Conservation (phyloP, 495 filamentous ascomycete species). For the Penicillium paxilli region DNA sequence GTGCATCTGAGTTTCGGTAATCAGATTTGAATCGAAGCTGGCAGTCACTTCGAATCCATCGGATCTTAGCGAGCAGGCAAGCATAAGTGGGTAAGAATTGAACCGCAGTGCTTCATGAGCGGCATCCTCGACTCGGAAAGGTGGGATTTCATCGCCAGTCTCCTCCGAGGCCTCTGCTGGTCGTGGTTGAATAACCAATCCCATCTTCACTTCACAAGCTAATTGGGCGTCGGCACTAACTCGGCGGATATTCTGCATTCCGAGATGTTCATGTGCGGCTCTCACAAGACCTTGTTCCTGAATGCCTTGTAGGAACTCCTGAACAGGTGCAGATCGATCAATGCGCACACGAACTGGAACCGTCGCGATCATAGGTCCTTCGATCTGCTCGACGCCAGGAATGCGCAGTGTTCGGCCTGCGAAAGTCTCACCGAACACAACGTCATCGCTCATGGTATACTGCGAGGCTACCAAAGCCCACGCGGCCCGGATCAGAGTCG, state of each 20-base stretch:
- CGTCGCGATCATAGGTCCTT: conserved; percentile 47
- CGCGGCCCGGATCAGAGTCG: conserved; percentile 52
- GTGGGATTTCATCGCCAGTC: not conserved
- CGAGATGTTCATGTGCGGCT: conserved; percentile 8
- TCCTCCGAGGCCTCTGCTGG: not conserved
- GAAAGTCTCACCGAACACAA: conserved; percentile 51
- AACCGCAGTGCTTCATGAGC: conserved; percentile 9
- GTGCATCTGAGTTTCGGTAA: conserved; percentile 7
- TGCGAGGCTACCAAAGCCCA: conserved; percentile 50
- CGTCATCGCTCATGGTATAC: conserved; percentile 45
- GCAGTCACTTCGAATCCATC: conserved; percentile 8
- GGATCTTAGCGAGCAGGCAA: conserved; percentile 2
- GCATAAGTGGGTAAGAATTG: conserved; percentile 11
- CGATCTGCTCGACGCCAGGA: conserved; percentile 28
- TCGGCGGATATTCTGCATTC: conserved; percentile 12
- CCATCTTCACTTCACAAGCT: conserved; percentile 10
- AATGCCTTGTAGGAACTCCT: conserved; percentile 5
- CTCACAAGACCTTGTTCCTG: conserved; percentile 3
- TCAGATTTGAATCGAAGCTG: conserved; percentile 7
- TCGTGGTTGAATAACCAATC: conserved; percentile 9
- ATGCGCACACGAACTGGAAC: conserved; percentile 50
- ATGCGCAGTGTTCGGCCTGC: conserved; percentile 34
- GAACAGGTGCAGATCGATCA: conserved; percentile 8
- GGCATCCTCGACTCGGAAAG: conserved; percentile 7
- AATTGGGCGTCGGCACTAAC: conserved; percentile 9